Base-by-base conservation (phyloP, 1,139 yeast genomes). In the Candida pseudocylindracea region DNA sequence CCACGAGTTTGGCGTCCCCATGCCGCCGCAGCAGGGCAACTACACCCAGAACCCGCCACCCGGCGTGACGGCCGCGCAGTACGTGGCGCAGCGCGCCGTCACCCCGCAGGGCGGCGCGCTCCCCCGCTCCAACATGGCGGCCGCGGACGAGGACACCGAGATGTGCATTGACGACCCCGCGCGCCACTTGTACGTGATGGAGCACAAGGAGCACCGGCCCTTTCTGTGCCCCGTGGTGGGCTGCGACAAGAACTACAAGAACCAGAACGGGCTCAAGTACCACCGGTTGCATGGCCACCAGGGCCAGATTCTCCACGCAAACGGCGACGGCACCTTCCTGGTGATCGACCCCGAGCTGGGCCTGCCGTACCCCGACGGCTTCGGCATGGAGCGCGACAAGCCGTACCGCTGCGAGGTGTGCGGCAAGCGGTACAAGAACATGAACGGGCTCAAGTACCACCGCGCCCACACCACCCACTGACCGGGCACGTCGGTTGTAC, bases 391-490 rank as follows among this genome's bases (percentile, higher is more conserved):
- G 51, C 83, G 81, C 59, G 98, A 88, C 57, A 91, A 91, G 56
- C 99, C 98, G 28, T 88, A 88, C 52, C 67, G 95, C 46, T 88
- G 99, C 55, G 96, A 88, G 53, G 94, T 88, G 32, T 88, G 99
- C 55, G 96, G 96, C 36, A 91, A 88, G 56, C 63, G 98, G 36
- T 88, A 88, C 57, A 88, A 91, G 63, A 88, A 88, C 50, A 62
- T 88, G 46, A 88, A 88, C 52, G 99, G 99, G 28, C 65, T 88
- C 52, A 88, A 88, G 55, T 88, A 88, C 51, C 99, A 88, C 51
- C 69, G 96, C 44, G 96, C 95, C 24, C 99, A 88, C 54, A 76
- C 96, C 13, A 85, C 96, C 31, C 96, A 88, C 60, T 85, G 12
- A n/a, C 12, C 8, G 12, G 29, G 8, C n/a, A n/a, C n/a, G 3